Percentiles rank a stretch among this genome's conserved stretches.
Evolutionary conservation across 352 stramenopile species (phyloP).

Genomic region (Globisporangium polare): DNA sequence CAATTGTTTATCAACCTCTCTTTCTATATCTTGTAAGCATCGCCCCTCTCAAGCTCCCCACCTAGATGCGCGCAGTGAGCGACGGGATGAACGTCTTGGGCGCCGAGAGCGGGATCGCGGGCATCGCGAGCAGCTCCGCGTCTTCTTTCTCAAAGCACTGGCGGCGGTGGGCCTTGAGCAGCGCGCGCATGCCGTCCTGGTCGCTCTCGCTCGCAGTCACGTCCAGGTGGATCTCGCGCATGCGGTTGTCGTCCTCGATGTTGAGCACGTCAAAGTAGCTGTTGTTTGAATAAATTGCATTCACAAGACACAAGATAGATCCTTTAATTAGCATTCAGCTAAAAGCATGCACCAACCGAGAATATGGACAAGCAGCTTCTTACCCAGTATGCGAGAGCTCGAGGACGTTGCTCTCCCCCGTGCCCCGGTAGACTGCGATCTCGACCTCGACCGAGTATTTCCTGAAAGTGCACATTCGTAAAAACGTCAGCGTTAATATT

Average conservation of each 20-base stretch:
- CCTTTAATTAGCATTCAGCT: background rate
- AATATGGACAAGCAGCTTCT: background rate
- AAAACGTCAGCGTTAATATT: no score
- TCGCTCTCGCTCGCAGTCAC: slow-evolving; percentile 31
- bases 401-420: slow-evolving; percentile 14
- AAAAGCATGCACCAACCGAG: background rate
- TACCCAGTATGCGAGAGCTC: slow-evolving; percentile 32
- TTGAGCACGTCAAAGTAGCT: slow-evolving; percentile 48
- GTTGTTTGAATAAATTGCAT: background rate
- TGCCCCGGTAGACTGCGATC: slow-evolving; percentile 29
- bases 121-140: slow-evolving; percentile 28
- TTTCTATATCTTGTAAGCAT: no score
- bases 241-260: slow-evolving; percentile 26
- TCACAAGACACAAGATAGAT: background rate
- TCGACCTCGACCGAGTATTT: slow-evolving; percentile 37
- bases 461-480: slow-evolving; percentile 8
- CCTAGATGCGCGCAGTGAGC: slow-evolving; percentile 10
- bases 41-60: no score
- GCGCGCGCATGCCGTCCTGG: slow-evolving; percentile 35
- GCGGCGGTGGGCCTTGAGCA: slow-evolving; percentile 28
- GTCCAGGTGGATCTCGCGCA: slow-evolving; percentile 26
- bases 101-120: slow-evolving; percentile 30
- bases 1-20: no score
- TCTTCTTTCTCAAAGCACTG: slow-evolving; percentile 39
- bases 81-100: slow-evolving; percentile 27